Evolutionary conservation across 441 rosid genomes (phyloP), one percentile per base, ranked within the genome.

Genomic region (Viola pubescens): DNA sequence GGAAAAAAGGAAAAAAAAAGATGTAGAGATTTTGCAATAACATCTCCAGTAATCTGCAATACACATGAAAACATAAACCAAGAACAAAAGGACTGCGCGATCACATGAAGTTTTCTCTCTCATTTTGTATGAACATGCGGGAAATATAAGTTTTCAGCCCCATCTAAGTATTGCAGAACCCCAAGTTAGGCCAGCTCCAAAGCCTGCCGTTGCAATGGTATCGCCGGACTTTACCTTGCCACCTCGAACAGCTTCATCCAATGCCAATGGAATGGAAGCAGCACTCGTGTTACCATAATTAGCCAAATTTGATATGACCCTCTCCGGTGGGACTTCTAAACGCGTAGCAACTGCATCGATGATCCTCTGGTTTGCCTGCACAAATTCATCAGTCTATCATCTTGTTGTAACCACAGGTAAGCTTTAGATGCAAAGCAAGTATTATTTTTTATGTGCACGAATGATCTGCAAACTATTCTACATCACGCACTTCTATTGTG

Each of bases 301-400:
- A 47, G 88, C 95, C 76, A 92, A 66, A 56, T 87, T 92, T 19
- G 97, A 86, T 57, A 92, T 77, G 13, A 92, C 85, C 48, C 80
- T 71, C 64, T 87, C 97, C 42, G 77, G 73, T 14, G 98, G 97
- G 54, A 92, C 70, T 41, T 80, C 71, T 48, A 92, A 76, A 14
- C 91, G 84, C 52, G 87, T 75, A 34, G 96, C 91, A 63, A 89
- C 97, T 12, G 92, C 81, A 69, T 87, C 98, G 16, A 92, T 75
- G 74, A 92, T 92, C 83, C 96, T 86, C 75, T 87, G 94, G 70
- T 92, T 92, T 34, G 98, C 97, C 98, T 92, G 83, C 82, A 78
- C 58, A 66, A 54, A 34, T 59, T 38, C 50, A 61, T 41, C 58
- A 50, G 3, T 46, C 49, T 26, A 19, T 19, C 34, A 26, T 2